Evolutionary conservation across 768 basidiomycete species (phyloP), one percentile per base, ranked within the genome.

Genomic region (Boletellus ananiceps): DNA sequence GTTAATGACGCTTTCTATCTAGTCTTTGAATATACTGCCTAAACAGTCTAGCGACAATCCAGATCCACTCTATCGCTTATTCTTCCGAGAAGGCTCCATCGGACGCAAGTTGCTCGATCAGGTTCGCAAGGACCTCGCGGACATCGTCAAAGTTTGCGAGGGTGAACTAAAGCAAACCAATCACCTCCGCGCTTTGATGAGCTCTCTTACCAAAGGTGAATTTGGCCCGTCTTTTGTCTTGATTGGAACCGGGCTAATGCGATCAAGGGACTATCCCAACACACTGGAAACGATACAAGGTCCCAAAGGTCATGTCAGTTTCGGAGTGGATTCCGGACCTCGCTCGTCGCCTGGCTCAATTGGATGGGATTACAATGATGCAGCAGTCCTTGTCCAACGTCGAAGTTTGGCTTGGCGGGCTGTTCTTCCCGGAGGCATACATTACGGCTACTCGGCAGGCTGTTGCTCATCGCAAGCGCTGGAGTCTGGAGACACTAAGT

Each of bases 401-500:
- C 40, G 83, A 90, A 67, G 88, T 96, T 39, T 92, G 91, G 88
- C 80, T 98, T 13, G 93, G 95, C 19, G 89, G 91, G 0, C 68
- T 99, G 49, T 97, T 98, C 78, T 93, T 89, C 79, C 96, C 95
- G 0, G 91, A 94, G 62, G 94, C 93, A 3, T 98, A 93, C 65
- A 79, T 98, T 59, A 97, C 95, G 1, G 95, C 95, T 2, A 94
- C 93, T 2, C 79, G 95, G 44, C 95, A 99, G 68, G 83, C 90
- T n/a, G 88, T 93, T 5, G 96, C 95, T 2, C 94, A 97, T 64
- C 77, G 84, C 47, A 92, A 87, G 71, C 83, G 84, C 56, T 91
- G 90, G 87, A 94, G 92, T 67, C 70, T 99, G 54, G 95, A 99
- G 68, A 92, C 90, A 8, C 66, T 98, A 59, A 74, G 80, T 49